These are phyloP conservation scores for peach (Prunus persica) DNA, from an alignment of 306 rosid species.

Conservation along the genomic window DNA sequence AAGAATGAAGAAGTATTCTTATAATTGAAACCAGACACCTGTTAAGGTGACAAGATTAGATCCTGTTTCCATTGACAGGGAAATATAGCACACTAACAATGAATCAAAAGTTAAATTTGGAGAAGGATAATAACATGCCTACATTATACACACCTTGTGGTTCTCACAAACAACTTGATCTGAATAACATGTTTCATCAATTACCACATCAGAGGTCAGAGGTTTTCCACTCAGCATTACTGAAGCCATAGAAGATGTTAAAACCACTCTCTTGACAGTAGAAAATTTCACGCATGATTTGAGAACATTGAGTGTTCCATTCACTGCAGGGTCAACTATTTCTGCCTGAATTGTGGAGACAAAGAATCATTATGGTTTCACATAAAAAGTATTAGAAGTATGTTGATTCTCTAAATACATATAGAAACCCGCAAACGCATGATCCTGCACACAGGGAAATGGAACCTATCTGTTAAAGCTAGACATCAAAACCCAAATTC, in stretches of 20 bases:
- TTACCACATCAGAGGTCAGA: conserved; percentile 5
- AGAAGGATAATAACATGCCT: not conserved
- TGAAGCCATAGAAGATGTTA: conserved; percentile 30
- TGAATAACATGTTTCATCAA: conserved; percentile 36
- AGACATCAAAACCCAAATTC: no score
- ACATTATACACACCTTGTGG: not conserved
- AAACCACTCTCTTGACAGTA: conserved; percentile 19
- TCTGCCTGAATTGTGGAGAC: conserved; percentile 11
- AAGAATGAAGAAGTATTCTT: no score
- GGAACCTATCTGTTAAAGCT: no score
- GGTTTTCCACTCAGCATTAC: conserved; percentile 5
- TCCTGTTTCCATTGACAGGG: not conserved
- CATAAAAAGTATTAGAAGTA: not conserved
- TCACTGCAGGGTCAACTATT: conserved; percentile 30
- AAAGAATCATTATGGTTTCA: not conserved
- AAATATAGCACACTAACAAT: not conserved
- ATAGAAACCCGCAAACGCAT: not conserved
- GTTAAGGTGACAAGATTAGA: not conserved
- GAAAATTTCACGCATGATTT: conserved; percentile 17
- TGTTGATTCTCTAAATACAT: not conserved
- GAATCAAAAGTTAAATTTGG: not conserved
- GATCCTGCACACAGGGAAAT: not conserved
- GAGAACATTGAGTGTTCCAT: conserved; percentile 34
- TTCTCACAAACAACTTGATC: conserved; percentile 19
- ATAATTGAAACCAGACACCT: not conserved